Conservation (phyloP, 2,329 filamentous ascomycete species). For the Aspergillus alliaceus region DNA sequence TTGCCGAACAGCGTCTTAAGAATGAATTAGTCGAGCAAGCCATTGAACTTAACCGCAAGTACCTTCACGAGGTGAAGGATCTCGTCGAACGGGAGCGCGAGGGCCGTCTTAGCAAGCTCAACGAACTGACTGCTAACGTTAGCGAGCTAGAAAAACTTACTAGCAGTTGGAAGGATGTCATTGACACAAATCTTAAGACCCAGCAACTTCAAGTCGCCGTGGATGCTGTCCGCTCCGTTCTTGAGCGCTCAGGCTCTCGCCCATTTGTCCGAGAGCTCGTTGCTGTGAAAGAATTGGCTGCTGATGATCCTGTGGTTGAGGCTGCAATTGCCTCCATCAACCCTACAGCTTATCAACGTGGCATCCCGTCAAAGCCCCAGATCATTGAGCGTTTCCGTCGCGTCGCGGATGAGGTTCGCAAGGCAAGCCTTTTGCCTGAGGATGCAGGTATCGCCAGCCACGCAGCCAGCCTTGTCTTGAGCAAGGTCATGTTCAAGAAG, state of each 20-base stretch:
- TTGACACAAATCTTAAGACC: constrained; percentile 87
- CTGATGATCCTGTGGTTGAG: constrained; percentile 80
- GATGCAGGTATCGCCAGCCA: constrained; percentile 94
- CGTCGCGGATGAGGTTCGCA: constrained; percentile 87
- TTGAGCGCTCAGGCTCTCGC: constrained; percentile 73
- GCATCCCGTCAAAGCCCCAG: constrained; percentile 78
- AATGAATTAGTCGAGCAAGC: constrained; percentile 91
- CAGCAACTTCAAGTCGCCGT: constrained; percentile 96
- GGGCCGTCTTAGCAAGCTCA: constrained; percentile 81
- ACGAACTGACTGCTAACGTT: constrained; percentile 75
- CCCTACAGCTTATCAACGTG: constrained; percentile 87
- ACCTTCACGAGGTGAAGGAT: constrained; percentile 72
- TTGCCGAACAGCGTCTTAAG: constrained; percentile 78
- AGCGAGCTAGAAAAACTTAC: constrained; percentile 84
- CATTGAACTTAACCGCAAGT: constrained; percentile 81
- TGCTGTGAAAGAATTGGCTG: constrained; percentile 87
- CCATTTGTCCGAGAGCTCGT: constrained; percentile 93
- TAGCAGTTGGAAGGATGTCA: constrained; percentile 82
- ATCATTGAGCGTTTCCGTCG: constrained; percentile 95
- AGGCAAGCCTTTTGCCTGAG: constrained; percentile 87
- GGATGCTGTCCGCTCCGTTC: constrained; percentile 82
- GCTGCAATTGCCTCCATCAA: constrained; percentile 97
- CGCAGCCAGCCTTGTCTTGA: constrained; percentile 83
- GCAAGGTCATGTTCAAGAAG: constrained; percentile 96
- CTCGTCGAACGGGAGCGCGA: constrained; percentile 87